These are phyloP conservation scores for Pseudozyma thailandica DNA, from an alignment of 1,284 basidiomycete genomes.

Conservation along the genomic window DNA sequence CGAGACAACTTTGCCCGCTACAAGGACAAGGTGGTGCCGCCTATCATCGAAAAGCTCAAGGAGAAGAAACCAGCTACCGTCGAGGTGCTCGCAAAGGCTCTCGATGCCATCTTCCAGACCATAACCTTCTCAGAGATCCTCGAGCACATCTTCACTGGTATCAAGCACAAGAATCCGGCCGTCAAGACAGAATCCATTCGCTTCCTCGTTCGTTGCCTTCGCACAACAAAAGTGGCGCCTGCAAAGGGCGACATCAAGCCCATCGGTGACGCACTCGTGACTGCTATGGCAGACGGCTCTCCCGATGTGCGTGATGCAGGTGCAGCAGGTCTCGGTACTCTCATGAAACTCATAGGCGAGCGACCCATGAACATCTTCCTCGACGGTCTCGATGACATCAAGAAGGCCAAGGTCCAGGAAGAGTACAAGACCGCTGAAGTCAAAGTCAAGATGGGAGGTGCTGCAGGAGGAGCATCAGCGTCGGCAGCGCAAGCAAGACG, in stretches of 20 bases:
- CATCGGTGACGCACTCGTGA: constrained; percentile 81
- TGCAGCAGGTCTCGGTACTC: constrained; percentile 84
- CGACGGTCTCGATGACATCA: constrained; percentile 86
- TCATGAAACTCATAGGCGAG: constrained; percentile 98
- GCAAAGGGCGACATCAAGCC: constrained; percentile 82
- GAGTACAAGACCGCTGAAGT: constrained; percentile 73
- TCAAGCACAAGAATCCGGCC: constrained; percentile 94
- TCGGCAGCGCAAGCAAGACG: constrained; percentile 23
- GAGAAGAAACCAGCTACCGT: constrained; percentile 91
- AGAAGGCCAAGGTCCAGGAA: constrained; percentile 93
- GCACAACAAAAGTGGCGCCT: constrained; percentile 75
- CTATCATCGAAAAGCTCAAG: constrained; percentile 89
- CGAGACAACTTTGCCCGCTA: constrained; percentile 78
- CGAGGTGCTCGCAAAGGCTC: constrained; percentile 84
- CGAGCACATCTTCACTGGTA: constrained; percentile 81
- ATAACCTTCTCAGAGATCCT: constrained; percentile 81
- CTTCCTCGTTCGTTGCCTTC: constrained; percentile 84
- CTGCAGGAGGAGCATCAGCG: constrained; percentile 19
- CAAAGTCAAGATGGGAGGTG: constrained; percentile 54
- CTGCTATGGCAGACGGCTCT: constrained; percentile 84
- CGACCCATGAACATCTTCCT: constrained; percentile 87
- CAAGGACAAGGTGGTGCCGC: constrained; percentile 79
- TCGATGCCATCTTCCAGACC: constrained; percentile 89
- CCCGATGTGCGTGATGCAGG: constrained; percentile 92
- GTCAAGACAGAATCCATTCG: constrained; percentile 93